phyloP scores from a whole-genome alignment of 352 stramenopile genomes.

The Phytophthora boehmeriae region DNA sequence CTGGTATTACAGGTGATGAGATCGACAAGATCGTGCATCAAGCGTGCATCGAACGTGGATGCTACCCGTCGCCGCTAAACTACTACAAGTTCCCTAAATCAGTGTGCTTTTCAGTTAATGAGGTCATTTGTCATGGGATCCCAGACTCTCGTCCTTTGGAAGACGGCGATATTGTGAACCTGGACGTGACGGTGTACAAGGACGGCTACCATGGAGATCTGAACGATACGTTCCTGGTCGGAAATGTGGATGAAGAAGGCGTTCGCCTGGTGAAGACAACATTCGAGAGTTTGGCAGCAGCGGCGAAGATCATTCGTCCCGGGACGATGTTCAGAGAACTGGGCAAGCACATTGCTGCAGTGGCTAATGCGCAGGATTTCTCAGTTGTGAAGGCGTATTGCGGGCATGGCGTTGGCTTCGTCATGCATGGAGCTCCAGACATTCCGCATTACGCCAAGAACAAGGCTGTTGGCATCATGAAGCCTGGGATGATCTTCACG shows the following conservation, averaged over 20 bases:
- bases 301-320: conserved; percentile 91
- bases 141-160: conserved; percentile 95
- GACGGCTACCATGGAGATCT: conserved; percentile 98
- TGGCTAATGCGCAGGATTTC: conserved; percentile 87
- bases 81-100: conserved; percentile 98
- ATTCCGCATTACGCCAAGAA: conserved; percentile 98
- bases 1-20: conserved; percentile 96
- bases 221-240: conserved; percentile 98
- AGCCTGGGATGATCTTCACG: conserved; percentile 96
- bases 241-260: conserved; percentile 94
- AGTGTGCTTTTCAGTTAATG: conserved; percentile 92
- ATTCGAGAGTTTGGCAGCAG: conserved; percentile 93
- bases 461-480: conserved; percentile 96
- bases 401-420: conserved; percentile 96
- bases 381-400: conserved; percentile 98
- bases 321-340: conserved; percentile 97
- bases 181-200: conserved; percentile 98
- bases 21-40: conserved; percentile 97
- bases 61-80: conserved; percentile 98
- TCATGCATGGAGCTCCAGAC: conserved; percentile 98
- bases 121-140: conserved; percentile 98
- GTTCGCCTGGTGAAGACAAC: conserved; percentile 93
- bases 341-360: conserved; percentile 92
- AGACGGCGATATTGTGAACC: conserved; percentile 98
- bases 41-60: conserved; percentile 89